Conservation (phyloP, 306 rosid species). For the Hippophae gyantsensis region DNA sequence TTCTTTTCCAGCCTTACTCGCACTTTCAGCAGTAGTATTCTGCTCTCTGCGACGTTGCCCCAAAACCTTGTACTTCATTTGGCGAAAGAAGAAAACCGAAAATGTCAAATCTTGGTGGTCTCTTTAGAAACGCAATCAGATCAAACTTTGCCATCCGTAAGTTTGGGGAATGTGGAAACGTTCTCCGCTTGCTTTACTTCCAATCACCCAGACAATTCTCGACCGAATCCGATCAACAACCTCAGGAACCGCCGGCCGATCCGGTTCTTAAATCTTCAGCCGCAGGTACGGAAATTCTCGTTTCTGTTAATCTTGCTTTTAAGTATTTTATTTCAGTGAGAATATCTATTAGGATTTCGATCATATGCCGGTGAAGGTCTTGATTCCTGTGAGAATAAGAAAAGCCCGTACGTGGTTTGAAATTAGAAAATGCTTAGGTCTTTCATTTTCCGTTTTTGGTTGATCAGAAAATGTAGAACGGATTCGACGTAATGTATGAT, state of each 20-base stretch:
- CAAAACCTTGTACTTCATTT: no score
- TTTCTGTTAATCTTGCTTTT: background rate
- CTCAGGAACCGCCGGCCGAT: constrained; percentile 20
- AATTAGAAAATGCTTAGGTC: background rate
- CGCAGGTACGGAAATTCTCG: constrained; percentile 24
- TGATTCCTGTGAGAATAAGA: background rate
- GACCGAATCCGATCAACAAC: constrained; percentile 38
- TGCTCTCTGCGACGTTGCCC: no score
- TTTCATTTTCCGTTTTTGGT: background rate
- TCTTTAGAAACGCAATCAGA: constrained; percentile 35
- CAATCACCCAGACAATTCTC: constrained; percentile 37
- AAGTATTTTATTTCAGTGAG: background rate
- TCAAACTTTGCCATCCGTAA: constrained; percentile 26
- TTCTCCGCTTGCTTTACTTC: constrained; percentile 15
- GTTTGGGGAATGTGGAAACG: constrained; percentile 9
- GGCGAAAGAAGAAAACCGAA: background rate
- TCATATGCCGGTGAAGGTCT: background rate
- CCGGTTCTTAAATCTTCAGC: constrained; percentile 19
- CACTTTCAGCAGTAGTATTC: no score
- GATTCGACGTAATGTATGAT: background rate
- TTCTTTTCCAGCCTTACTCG: no score
- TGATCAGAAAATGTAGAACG: constrained; percentile 2
- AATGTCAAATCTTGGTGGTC: constrained; percentile 39
- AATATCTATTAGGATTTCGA: background rate
- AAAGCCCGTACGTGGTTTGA: background rate